Percentiles rank a stretch among this genome's conserved stretches.
Evolutionary conservation across 306 rosid species (phyloP).

Genomic region (Cucumis cinereus): DNA sequence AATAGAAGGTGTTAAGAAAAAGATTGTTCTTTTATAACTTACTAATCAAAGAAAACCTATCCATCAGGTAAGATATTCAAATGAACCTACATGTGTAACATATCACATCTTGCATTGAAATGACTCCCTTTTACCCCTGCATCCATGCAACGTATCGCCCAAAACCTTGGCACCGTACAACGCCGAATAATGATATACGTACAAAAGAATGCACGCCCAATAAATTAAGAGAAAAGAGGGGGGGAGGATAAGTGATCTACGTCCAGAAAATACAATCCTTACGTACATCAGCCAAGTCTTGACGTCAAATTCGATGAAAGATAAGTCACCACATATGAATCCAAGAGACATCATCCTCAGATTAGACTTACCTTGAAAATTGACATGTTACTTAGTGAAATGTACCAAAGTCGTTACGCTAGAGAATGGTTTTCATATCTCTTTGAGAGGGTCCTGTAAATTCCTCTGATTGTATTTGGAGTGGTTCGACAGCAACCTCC

Average conservation of each 20-base stretch:
- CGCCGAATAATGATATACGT: not conserved
- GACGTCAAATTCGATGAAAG: not conserved
- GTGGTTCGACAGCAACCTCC: conserved; percentile 97
- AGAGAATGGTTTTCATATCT: not conserved
- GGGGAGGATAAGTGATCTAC: not conserved
- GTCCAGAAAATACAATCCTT: not conserved
- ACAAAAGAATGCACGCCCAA: not conserved
- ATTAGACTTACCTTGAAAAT: not conserved
- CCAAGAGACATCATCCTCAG: not conserved
- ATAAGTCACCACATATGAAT: not conserved
- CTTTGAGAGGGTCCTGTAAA: conserved; percentile 28
- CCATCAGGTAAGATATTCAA: not conserved
- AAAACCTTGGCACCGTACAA: not conserved
- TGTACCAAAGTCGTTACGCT: not conserved
- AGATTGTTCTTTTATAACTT: not conserved
- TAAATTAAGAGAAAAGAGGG: not conserved
- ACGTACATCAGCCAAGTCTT: not conserved
- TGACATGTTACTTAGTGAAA: not conserved
- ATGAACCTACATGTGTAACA: not conserved
- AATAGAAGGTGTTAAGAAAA: not conserved
- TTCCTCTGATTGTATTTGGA: conserved; percentile 69
- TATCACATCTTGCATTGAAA: not conserved
- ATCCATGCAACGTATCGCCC: not conserved
- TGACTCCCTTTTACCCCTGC: not conserved
- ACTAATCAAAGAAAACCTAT: not conserved